phyloP scores from a whole-genome alignment of 2,329 filamentous ascomycete species.

The Ilyonectria destructans region DNA sequence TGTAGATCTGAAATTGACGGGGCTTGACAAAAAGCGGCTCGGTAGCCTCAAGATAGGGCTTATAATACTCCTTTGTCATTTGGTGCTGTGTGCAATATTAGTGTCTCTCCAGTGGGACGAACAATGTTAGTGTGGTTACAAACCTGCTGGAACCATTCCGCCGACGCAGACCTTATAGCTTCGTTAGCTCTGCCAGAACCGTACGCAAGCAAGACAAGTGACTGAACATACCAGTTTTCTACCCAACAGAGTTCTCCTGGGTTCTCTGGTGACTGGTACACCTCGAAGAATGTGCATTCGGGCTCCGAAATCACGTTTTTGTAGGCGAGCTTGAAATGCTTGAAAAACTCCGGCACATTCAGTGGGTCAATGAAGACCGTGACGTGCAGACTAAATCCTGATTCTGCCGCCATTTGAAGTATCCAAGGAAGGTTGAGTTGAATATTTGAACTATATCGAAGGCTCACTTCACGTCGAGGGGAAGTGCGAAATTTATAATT shows the following conservation, averaged over 20 bases:
- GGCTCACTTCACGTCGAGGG: too few relatives aligned
- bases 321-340: conserved; percentile 24
- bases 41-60: conserved; percentile 15
- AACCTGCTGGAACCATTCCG: too few relatives aligned
- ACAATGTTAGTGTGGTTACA: too few relatives aligned
- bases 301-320: conserved; percentile 26
- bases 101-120: not conserved
- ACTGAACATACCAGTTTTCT: conserved; percentile 26
- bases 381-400: conserved; percentile 21
- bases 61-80: conserved; percentile 19
- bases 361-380: conserved; percentile 46
- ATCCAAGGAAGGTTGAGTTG: too few relatives aligned
- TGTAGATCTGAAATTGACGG: conserved; percentile 13
- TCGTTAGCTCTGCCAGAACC: not conserved
- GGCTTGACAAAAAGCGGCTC: conserved; percentile 17
- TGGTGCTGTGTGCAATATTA: conserved; percentile 1
- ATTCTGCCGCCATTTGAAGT: too few relatives aligned
- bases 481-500: too few relatives aligned
- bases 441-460: too few relatives aligned
- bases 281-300: conserved; percentile 32
- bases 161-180: too few relatives aligned
- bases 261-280: conserved; percentile 28
- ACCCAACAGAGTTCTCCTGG: conserved; percentile 20
- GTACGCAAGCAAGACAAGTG: conserved; percentile 6
- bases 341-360: conserved; percentile 21